A percentile compares a stretch with the other conserved stretches of the same genome.
phyloP scores from a whole-genome alignment of 192 early-diverging fungal genomes.

The Podila epicladia region DNA sequence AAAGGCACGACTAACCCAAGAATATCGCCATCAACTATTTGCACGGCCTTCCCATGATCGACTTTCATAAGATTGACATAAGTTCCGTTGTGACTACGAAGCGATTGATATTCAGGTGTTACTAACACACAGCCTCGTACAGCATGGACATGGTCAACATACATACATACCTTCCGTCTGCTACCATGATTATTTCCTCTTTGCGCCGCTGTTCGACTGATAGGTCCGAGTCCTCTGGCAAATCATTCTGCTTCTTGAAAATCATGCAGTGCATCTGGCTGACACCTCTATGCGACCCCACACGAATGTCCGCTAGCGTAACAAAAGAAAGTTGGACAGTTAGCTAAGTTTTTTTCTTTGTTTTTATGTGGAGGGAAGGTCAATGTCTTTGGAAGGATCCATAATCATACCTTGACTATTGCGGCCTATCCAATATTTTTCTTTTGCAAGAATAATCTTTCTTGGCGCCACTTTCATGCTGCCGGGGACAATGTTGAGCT shows the following conservation, averaged over 20 bases:
- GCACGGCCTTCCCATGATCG: background rate
- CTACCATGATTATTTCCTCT: conserved; percentile 3
- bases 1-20: conserved; percentile 15
- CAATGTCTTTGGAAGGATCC: background rate
- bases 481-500: conserved; percentile 7
- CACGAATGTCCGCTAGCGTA: background rate
- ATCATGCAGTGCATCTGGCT: conserved; percentile 12
- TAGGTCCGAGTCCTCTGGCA: background rate
- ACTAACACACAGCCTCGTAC: background rate
- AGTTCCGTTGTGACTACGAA: conserved; percentile 11
- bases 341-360: too few relatives aligned
- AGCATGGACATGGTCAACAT: background rate
- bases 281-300: background rate
- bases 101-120: background rate
- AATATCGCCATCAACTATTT: conserved; percentile 22
- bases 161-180: conserved; percentile 8
- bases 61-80: conserved; percentile 17
- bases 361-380: background rate
- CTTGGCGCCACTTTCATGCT: conserved; percentile 18
- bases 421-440: background rate
- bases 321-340: background rate
- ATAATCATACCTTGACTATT: background rate
- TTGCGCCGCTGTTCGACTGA: background rate
- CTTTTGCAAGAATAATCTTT: conserved; percentile 5
- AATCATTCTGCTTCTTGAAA: background rate